Conservation (phyloP, 306 rosid species). For the Vicia faba region DNA sequence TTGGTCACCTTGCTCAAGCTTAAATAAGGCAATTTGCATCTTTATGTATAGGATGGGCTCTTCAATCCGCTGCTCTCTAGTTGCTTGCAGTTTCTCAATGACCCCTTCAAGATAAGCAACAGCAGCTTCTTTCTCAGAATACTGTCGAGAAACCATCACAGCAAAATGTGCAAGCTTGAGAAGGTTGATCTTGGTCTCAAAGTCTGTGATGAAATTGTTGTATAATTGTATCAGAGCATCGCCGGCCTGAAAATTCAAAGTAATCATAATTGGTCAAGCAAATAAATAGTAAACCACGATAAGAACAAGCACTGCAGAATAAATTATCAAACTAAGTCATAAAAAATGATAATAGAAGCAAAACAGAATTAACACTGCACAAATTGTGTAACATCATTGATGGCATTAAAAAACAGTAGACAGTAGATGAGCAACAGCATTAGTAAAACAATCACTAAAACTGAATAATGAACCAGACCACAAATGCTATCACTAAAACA, state of each 20-base stretch:
- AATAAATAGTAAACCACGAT: not conserved
- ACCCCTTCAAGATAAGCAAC: constrained; percentile 83
- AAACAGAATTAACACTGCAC: not conserved
- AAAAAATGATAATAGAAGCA: not conserved
- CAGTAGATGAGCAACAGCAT: not conserved
- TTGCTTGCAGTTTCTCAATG: constrained; percentile 85
- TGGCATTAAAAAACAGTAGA: not conserved
- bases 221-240: constrained; percentile 94
- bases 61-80: constrained; percentile 89
- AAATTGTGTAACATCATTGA: constrained; percentile 21
- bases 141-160: constrained; percentile 93
- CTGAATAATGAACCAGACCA: not conserved
- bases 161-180: constrained; percentile 99
- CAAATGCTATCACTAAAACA: too few species aligned
- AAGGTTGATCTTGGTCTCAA: constrained; percentile 96
- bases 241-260: constrained; percentile 73
- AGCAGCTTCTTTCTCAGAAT: constrained; percentile 95
- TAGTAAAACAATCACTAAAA: constrained; percentile 7
- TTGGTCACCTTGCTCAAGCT: constrained; percentile 86
- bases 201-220: constrained; percentile 96
- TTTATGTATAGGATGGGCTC: constrained; percentile 91
- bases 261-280: constrained; percentile 24
- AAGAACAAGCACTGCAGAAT: not conserved
- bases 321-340: constrained; percentile 3
- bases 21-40: constrained; percentile 85